Percentiles rank a stretch among this genome's conserved stretches.
phyloP scores from a whole-genome alignment of 257 asterid genomes.

The Mentha longifolia region DNA sequence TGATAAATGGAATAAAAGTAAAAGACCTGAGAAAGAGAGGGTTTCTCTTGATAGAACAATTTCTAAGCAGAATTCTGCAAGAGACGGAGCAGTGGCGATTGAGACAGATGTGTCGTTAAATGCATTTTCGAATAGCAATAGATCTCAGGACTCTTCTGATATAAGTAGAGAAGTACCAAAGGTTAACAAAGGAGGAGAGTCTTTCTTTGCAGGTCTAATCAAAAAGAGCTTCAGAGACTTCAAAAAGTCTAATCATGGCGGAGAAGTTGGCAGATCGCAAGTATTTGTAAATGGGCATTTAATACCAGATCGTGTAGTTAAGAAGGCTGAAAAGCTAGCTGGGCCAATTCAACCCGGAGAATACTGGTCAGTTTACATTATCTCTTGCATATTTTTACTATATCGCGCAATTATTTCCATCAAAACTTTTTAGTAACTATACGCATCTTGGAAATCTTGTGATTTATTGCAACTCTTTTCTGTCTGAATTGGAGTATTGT shows the following conservation, averaged over 20 bases:
- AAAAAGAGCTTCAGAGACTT: slow-evolving; percentile 74
- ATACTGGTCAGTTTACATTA: slow-evolving; percentile 66
- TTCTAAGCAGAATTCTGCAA: slow-evolving; percentile 60
- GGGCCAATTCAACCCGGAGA: slow-evolving; percentile 93
- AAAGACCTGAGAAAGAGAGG: slow-evolving; percentile 53
- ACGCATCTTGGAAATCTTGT: neutral
- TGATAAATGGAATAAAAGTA: slow-evolving; percentile 53
- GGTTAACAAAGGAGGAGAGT: slow-evolving; percentile 67
- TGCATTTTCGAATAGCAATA: slow-evolving; percentile 54
- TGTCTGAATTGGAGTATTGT: neutral
- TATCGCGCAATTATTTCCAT: neutral
- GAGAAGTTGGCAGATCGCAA: slow-evolving; percentile 55
- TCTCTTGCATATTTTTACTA: slow-evolving; percentile 26
- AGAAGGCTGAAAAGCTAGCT: slow-evolving; percentile 89
- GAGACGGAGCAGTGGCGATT: slow-evolving; percentile 60
- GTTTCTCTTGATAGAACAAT: slow-evolving; percentile 42
- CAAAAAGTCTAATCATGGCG: slow-evolving; percentile 55
- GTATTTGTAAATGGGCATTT: slow-evolving; percentile 74
- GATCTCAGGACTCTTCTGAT: slow-evolving; percentile 66
- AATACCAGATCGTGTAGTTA: slow-evolving; percentile 66
- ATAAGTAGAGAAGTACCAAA: slow-evolving; percentile 55
- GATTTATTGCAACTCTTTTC: neutral
- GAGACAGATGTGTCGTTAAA: slow-evolving; percentile 71
- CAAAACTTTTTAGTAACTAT: neutral
- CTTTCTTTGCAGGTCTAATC: slow-evolving; percentile 69